Evolutionary conservation across 495 filamentous ascomycete species (phyloP).

Genomic region (Diplogelasinospora grovesii): DNA sequence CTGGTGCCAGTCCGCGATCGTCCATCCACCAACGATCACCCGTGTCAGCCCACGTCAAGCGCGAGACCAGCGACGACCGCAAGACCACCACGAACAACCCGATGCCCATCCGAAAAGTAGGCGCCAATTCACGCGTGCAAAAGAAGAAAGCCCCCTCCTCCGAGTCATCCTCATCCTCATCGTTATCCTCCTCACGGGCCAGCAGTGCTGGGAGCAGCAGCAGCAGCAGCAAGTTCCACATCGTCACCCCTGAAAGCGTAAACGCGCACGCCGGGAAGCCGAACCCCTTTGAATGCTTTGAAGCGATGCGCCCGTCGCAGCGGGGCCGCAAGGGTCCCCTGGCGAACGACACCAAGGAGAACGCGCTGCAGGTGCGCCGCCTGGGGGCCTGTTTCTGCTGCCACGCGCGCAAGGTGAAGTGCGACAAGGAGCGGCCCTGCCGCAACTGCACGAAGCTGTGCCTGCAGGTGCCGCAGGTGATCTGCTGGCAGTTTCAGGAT

Average conservation of each 20-base stretch:
- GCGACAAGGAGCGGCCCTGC: constrained; percentile 40
- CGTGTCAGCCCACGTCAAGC: constrained; percentile 23
- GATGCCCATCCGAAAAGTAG: constrained; percentile 30
- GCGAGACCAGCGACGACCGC: constrained; percentile 13
- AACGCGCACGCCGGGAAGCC: constrained; percentile 34
- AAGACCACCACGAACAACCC: constrained; percentile 5
- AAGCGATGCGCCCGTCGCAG: constrained; percentile 36
- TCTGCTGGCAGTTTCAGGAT: constrained; percentile 43
- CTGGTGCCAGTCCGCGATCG: constrained; percentile 23
- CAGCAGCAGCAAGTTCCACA: constrained; percentile 35
- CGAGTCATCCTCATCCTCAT: constrained; percentile 13
- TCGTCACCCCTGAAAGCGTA: constrained; percentile 41
- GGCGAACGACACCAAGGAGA: constrained; percentile 39
- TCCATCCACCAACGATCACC: no score
- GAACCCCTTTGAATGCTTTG: constrained; percentile 44
- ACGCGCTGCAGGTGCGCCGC: constrained; percentile 39
- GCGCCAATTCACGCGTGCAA: constrained; percentile 18
- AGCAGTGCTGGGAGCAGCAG: constrained; percentile 10
- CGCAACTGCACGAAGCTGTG: constrained; percentile 41
- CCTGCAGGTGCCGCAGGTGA: constrained; percentile 34
- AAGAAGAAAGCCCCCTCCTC: constrained; percentile 36
- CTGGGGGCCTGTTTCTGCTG: constrained; percentile 46
- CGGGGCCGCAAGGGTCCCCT: constrained; percentile 42
- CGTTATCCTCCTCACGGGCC: not conserved
- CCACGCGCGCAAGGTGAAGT: constrained; percentile 41